Percentiles rank a stretch among this genome's conserved stretches.
Conservation (phyloP, 371 early-diverging fungal species). For the Mucor velutinosus region DNA sequence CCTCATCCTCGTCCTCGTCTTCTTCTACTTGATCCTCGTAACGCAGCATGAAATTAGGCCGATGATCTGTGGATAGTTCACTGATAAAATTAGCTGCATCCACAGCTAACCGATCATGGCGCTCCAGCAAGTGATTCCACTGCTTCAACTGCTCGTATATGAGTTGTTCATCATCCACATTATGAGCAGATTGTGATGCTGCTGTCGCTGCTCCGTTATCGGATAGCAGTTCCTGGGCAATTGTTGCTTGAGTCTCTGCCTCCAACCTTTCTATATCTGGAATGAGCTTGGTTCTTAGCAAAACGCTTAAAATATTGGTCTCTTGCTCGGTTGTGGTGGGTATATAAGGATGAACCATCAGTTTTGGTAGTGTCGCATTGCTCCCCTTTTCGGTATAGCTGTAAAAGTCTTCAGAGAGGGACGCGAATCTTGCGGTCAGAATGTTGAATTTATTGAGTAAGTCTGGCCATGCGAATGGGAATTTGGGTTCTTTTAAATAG, state of each 20-base stretch:
- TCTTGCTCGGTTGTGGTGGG: conserved; percentile 62
- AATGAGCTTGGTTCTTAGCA: conserved; percentile 66
- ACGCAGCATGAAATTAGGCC: conserved; percentile 36
- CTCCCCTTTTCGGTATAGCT: conserved; percentile 42
- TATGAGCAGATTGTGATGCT: not conserved
- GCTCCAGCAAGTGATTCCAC: conserved; percentile 36
- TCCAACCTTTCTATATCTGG: conserved; percentile 67
- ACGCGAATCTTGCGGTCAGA: conserved; percentile 63
- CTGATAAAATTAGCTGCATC: conserved; percentile 35
- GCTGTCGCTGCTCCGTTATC: conserved; percentile 1
- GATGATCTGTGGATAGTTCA: conserved; percentile 35
- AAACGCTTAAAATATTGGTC: conserved; percentile 59
- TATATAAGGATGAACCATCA: conserved; percentile 63
- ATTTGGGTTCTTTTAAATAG: conserved; percentile 50
- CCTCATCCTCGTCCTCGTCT: conserved; percentile 25
- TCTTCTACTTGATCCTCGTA: conserved; percentile 34
- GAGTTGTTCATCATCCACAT: conserved; percentile 40
- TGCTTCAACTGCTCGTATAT: conserved; percentile 34
- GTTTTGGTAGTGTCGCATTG: conserved; percentile 50
- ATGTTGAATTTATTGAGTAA: conserved; percentile 72
- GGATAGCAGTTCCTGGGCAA: conserved; percentile 39
- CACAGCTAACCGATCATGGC: conserved; percentile 47
- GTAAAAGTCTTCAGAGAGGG: conserved; percentile 54
- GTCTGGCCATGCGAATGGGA: conserved; percentile 55
- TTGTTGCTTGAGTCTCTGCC: conserved; percentile 52